Conservation (phyloP, 139 green algal genomes). For the Chlamydomonas sphaeroides region DNA sequence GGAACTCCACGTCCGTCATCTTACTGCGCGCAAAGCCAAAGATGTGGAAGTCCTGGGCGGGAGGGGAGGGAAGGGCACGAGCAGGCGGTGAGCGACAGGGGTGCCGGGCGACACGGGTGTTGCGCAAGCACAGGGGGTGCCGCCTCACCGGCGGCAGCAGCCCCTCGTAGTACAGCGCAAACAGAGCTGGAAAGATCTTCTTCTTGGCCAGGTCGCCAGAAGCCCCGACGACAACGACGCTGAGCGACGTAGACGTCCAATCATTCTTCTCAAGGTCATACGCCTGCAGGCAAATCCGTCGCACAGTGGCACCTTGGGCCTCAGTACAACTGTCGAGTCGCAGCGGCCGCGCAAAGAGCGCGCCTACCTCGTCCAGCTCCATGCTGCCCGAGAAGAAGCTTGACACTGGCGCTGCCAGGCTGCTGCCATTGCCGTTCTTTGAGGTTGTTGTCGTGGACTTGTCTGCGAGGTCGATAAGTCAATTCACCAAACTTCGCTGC, state of each 20-base stretch:
- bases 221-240: slow-evolving; percentile 93
- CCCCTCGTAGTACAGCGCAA: slow-evolving; percentile 94
- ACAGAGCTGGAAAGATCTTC: slow-evolving; percentile 99
- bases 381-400: not conserved
- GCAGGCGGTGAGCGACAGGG: not conserved
- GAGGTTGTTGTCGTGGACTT: too few relatives aligned
- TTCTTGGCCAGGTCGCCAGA: slow-evolving; percentile 98
- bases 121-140: too few relatives aligned
- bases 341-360: too few relatives aligned
- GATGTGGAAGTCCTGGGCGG: slow-evolving; percentile 85
- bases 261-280: slow-evolving; percentile 47
- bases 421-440: too few relatives aligned
- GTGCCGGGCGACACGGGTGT: too few relatives aligned
- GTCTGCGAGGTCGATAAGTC: not conserved
- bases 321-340: too few relatives aligned
- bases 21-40: slow-evolving; percentile 94
- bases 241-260: slow-evolving; percentile 54
- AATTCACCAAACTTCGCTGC: too few relatives aligned
- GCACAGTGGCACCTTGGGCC: too few relatives aligned
- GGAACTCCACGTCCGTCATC: slow-evolving; percentile 91
- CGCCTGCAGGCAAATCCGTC: not conserved
- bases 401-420: not conserved
- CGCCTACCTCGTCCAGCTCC: not conserved
- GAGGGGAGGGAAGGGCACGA: not conserved
- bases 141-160: slow-evolving; percentile 80